Conservation (phyloP, 2,329 filamentous ascomycete species). For the Fusarium chaquense region DNA sequence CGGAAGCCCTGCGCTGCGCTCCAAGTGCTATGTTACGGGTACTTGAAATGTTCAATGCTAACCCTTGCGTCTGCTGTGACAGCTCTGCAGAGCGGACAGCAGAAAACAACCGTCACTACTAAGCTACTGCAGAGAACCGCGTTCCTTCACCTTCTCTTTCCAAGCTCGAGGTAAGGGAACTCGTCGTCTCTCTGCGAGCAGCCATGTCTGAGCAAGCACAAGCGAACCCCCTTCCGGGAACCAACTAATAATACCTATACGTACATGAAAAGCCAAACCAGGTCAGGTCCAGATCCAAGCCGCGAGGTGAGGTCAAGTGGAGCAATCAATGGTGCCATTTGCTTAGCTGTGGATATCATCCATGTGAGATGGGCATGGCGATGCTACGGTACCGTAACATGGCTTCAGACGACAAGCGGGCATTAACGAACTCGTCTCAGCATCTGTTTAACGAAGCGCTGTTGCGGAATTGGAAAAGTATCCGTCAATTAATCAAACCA, state of each 20-base stretch:
- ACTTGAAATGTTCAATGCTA: constrained; percentile 15
- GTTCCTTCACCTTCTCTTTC: not conserved
- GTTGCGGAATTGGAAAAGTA: constrained; percentile 31
- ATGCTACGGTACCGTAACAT: constrained; percentile 10
- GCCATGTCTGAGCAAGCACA: constrained; percentile 17
- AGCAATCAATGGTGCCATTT: constrained; percentile 48
- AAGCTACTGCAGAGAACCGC: constrained; percentile 8
- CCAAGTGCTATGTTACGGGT: not conserved
- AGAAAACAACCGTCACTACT: constrained; percentile 9
- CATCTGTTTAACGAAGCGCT: constrained; percentile 29
- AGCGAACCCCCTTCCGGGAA: constrained; percentile 29
- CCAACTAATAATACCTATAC: constrained; percentile 17
- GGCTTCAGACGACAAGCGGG: constrained; percentile 15
- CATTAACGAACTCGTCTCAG: constrained; percentile 36
- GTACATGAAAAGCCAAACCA: constrained; percentile 36
- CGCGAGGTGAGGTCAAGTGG: constrained; percentile 41
- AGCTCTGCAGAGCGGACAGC: constrained; percentile 19
- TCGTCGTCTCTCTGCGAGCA: constrained; percentile 3
- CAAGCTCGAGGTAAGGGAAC: not conserved
- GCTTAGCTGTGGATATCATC: constrained; percentile 37
- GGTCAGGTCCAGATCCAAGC: constrained; percentile 30
- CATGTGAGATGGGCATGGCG: constrained; percentile 34
- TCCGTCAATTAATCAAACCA: constrained; percentile 30
- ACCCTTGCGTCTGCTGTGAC: constrained; percentile 20
- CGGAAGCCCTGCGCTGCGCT: constrained; percentile 4